Base-by-base conservation (phyloP, 805 yeast genomes). In the Hermanozyma aechmeae region DNA sequence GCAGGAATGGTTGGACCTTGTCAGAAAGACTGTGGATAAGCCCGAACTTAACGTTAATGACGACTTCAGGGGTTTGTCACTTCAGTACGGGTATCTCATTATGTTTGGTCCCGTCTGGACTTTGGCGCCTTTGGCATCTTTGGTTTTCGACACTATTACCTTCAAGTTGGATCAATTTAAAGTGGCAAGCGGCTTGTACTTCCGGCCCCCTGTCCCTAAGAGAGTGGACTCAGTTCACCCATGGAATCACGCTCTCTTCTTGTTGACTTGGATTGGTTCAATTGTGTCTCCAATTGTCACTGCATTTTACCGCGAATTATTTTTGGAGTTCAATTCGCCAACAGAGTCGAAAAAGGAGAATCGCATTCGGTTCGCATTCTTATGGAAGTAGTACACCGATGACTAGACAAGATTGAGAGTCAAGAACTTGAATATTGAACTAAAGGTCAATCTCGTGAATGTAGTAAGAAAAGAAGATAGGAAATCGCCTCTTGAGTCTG, bases 61-160 rank as follows among this genome's bases (percentile, higher is more conserved):
- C 24, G 93, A 82, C 41, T 77, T 74, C 49, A 71, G 83, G 48
- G 78, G 79, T 41, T 51, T 81, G 39, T 61, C 76, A 11, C 51
- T 80, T 11, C 92, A 83, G 46, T 83, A 80, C 53, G 97, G 97
- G 13, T 85, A 74, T 53, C 58, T 86, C 28, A 67, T 75, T 15
- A 53, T 89, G 43, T 85, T 87, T 52, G 85, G 94, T 2, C 82
- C 95, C 1, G 82, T 84, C 16, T 92, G 96, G 95, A 79, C 96
- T 1, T 51, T 84, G 32, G 87, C 92, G 20, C 87, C 96, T 3
- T 37, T 81, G 2, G 61, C 79, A 17, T 74, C 79, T 8, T 45
- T 81, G 13, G 32, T 78, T 2, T 73, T 84, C 51, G 71, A 77
- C 39, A 51, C 75, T 34, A 37, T 86, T 32, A 82, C 79, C 35